Conservation (phyloP, 108 stramenopile species). For the Nitzschia sp. region DNA sequence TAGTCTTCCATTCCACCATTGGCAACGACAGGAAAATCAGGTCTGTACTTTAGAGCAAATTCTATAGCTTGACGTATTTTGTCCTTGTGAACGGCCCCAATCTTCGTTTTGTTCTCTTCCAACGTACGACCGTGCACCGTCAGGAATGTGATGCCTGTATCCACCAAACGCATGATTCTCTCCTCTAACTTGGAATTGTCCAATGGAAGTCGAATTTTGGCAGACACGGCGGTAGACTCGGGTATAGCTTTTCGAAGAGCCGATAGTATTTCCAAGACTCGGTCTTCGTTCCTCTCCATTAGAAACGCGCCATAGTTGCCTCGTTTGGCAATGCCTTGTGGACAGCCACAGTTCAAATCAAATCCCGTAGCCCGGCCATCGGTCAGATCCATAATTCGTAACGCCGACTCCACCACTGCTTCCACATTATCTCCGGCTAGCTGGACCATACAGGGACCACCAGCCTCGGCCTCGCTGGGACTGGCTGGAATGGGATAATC, state of each 20-base stretch:
- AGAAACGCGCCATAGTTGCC: constrained; percentile 97
- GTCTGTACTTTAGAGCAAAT: constrained; percentile 42
- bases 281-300: constrained; percentile 78
- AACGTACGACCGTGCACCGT: constrained; percentile 95
- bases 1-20: constrained; percentile 93
- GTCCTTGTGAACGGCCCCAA: constrained; percentile 62
- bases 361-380: constrained; percentile 48
- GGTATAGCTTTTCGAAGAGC: constrained; percentile 60
- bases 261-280: constrained; percentile 46
- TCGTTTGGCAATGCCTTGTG: constrained; percentile 91
- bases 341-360: constrained; percentile 97
- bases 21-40: constrained; percentile 83
- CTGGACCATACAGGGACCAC: constrained; percentile 78
- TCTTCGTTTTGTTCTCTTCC: constrained; percentile 84
- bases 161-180: constrained; percentile 58
- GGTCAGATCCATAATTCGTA: constrained; percentile 57
- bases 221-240: constrained; percentile 57
- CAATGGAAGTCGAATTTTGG: constrained; percentile 76
- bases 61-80: constrained; percentile 47
- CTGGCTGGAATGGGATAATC: background rate
- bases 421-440: constrained; percentile 90
- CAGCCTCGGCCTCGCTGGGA: constrained; percentile 11
- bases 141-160: constrained; percentile 84
- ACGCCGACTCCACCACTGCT: constrained; percentile 75
- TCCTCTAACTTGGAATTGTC: constrained; percentile 38